These are phyloP conservation scores for Stentor roeselii DNA, from an alignment of 73 alveolate species.

Conservation along the genomic window DNA sequence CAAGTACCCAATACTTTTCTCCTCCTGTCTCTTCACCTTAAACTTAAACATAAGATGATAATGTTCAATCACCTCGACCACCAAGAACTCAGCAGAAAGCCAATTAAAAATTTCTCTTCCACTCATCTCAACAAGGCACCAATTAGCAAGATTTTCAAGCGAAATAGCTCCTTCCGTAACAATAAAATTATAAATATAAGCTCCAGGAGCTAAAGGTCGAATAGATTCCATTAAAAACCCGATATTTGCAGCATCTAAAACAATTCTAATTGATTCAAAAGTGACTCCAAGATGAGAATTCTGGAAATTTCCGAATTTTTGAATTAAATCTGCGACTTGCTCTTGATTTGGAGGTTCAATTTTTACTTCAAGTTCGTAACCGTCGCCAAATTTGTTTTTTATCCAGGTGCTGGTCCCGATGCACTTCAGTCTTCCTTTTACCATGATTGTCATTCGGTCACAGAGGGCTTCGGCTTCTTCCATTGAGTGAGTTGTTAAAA, in stretches of 20 bases:
- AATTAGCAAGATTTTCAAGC: neutral
- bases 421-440: conserved; percentile 59
- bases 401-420: conserved; percentile 79
- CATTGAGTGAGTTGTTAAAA: conserved; percentile 94
- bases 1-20: conserved; percentile 75
- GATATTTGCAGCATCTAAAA: too few relatives aligned
- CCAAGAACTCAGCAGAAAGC: conserved; percentile 30
- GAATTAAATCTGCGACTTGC: too few relatives aligned
- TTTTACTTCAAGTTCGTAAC: conserved; percentile 80
- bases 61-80: conserved; percentile 50
- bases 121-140: neutral
- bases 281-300: too few relatives aligned
- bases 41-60: conserved; percentile 43
- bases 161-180: neutral
- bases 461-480: conserved; percentile 97
- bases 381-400: conserved; percentile 80
- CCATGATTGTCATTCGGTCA: conserved; percentile 77
- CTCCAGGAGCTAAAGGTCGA: too few relatives aligned
- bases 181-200: too few relatives aligned
- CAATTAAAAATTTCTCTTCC: neutral
- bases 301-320: neutral
- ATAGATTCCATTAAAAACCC: too few relatives aligned
- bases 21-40: conserved; percentile 51
- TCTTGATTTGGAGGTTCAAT: conserved; percentile 49
- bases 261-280: too few relatives aligned